Conservation (phyloP, 768 basidiomycete species). For the Pleurotus ostreatus region DNA sequence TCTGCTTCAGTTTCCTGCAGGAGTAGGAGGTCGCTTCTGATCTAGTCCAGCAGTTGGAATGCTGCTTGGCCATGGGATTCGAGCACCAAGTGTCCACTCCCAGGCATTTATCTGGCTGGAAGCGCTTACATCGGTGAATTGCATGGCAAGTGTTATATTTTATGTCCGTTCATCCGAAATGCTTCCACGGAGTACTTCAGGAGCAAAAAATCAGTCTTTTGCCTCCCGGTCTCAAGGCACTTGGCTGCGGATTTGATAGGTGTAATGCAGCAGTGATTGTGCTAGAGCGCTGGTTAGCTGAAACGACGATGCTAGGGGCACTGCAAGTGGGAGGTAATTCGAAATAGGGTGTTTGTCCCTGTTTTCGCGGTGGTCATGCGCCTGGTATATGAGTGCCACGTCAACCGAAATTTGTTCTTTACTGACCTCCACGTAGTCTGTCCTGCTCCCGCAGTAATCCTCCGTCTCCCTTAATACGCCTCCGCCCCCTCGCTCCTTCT, state of each 20-base stretch:
- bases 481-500: conserved; percentile 8
- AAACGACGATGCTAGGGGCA: background rate
- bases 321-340: background rate
- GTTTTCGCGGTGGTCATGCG: background rate
- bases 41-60: no score
- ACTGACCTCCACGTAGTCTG: conserved; percentile 31
- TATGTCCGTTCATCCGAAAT: no score
- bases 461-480: conserved; percentile 10
- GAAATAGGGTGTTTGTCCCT: conserved; percentile 4
- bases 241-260: background rate
- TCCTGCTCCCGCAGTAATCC: conserved; percentile 33
- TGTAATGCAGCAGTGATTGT: background rate
- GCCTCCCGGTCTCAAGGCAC: no score
- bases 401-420: conserved; percentile 11
- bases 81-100: no score
- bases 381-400: conserved; percentile 15
- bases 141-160: background rate
- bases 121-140: background rate
- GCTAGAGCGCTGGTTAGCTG: background rate
- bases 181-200: no score
- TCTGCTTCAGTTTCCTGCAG: no score
- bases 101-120: no score
- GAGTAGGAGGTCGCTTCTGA: no score
- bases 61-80: no score
- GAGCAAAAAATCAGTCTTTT: no score